Base-by-base conservation (phyloP, 441 rosid genomes). In the Euphorbia corollata region DNA sequence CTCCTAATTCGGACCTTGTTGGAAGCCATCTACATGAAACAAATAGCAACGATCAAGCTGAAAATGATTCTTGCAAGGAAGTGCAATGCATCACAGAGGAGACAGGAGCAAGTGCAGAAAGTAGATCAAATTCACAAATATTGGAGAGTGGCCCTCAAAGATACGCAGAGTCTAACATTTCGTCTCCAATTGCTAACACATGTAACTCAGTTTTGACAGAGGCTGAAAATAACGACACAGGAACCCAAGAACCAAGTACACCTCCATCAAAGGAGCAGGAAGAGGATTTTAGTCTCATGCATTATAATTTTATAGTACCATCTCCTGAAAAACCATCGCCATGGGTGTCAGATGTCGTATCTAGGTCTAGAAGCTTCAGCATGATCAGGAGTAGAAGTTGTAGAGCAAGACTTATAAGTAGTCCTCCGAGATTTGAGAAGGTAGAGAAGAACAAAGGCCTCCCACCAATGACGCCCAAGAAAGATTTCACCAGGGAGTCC, bases 301-400 rank as follows among this genome's bases (percentile, higher is more conserved):
- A 64, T 71, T 74, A 71, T 20, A 68, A 68, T 61, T 74, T 74
- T 79, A 76, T 73, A 65, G 51, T 64, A 48, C 73, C 84, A 62
- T 79, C 84, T 55, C 75, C 88, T 32, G 83, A 76, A 74, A 74
- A 83, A 67, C 71, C 79, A 68, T 68, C 73, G 65, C 78, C 70
- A 70, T 65, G 75, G 81, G 71, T 61, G 63, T 69, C 71, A 74
- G 82, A 77, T 71, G 83, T 77, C 65, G 47, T 78, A 8, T 70
- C 67, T 45, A 71, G 66, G 38, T 70, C 77, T 54, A 71, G 77
- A 71, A 77, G 82, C 77, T 74, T 74, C 76, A 81, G 80, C 75
- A 68, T 88, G 69, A 47, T 63, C 20, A 85, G 85, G 75, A 91
- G 96, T 77, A 81, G 65, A 73, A 95, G 97, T 73, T 92, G 87